phyloP scores from a whole-genome alignment of 495 filamentous ascomycete species.

The Penicillium riverlandense region DNA sequence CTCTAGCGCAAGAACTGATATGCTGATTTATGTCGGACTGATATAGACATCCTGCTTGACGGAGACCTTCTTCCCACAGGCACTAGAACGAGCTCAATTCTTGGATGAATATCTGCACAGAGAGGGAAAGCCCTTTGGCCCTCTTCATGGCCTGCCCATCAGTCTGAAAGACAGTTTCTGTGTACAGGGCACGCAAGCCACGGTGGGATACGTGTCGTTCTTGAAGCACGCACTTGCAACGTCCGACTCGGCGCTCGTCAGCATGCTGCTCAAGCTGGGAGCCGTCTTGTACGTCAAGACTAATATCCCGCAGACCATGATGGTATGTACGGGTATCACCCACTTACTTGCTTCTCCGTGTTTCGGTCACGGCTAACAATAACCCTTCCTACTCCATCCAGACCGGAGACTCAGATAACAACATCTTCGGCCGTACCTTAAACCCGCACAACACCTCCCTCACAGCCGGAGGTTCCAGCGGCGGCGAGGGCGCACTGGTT shows the following conservation, averaged over 20 bases:
- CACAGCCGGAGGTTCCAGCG: slow-evolving; percentile 48
- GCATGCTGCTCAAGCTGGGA: slow-evolving; percentile 15
- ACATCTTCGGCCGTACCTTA: slow-evolving; percentile 31
- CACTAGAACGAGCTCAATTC: slow-evolving; percentile 26
- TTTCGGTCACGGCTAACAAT: neutral
- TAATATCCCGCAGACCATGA: slow-evolving; percentile 42
- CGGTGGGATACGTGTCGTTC: slow-evolving; percentile 11
- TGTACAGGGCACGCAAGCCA: slow-evolving; percentile 33
- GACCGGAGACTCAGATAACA: slow-evolving; percentile 37
- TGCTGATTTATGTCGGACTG: neutral
- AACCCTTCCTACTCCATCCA: neutral
- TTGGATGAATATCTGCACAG: slow-evolving; percentile 33
- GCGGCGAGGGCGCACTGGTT: slow-evolving; percentile 54
- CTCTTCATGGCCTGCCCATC: slow-evolving; percentile 56
- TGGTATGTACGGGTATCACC: slow-evolving; percentile 8
- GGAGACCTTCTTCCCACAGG: slow-evolving; percentile 32
- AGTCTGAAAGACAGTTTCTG: slow-evolving; percentile 54
- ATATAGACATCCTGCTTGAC: slow-evolving; percentile 32
- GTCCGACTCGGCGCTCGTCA: slow-evolving; percentile 21
- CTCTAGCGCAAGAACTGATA: slow-evolving; percentile 11
- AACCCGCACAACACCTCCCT: slow-evolving; percentile 48
- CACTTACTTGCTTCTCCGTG: too few species aligned
- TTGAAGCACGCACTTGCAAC: slow-evolving; percentile 4
- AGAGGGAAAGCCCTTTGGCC: slow-evolving; percentile 40
- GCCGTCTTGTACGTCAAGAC: slow-evolving; percentile 52